Conservation (phyloP, 2,329 filamentous ascomycete genomes). For the Trichoderma koningii region DNA sequence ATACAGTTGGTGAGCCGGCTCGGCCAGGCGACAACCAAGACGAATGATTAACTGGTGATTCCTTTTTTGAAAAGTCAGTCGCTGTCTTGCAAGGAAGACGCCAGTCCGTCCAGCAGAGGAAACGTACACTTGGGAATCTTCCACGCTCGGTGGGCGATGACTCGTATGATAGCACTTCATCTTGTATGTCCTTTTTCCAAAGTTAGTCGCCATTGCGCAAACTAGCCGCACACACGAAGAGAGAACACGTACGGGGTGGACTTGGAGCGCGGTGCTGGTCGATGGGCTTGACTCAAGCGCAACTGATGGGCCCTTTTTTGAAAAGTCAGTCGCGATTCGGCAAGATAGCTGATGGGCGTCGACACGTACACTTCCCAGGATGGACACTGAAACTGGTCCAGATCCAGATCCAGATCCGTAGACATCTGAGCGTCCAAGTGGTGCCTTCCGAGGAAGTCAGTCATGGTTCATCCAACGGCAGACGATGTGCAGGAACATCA, state of each 20-base stretch:
- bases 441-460: constrained; percentile 32
- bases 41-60: constrained; percentile 20
- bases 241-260: constrained; percentile 20
- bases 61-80: constrained; percentile 29
- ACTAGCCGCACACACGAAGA: constrained; percentile 6
- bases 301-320: constrained; percentile 26
- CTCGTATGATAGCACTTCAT: background rate
- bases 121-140: constrained; percentile 20
- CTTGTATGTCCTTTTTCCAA: constrained; percentile 23
- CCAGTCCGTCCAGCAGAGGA: background rate
- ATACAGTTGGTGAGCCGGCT: constrained; percentile 16
- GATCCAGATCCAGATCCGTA: constrained; percentile 25
- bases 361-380: constrained; percentile 29
- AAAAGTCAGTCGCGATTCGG: constrained; percentile 22
- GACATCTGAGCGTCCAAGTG: constrained; percentile 24
- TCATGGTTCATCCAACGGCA: background rate
- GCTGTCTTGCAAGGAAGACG: background rate
- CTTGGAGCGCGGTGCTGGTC: background rate
- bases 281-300: background rate
- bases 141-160: constrained; percentile 11
- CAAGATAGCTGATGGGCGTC: background rate
- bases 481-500: background rate
- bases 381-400: constrained; percentile 26
- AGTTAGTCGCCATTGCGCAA: constrained; percentile 25
- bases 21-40: constrained; percentile 9